phyloP scores from a whole-genome alignment of 1,284 basidiomycete genomes.

The Apiotrichum porosum region DNA sequence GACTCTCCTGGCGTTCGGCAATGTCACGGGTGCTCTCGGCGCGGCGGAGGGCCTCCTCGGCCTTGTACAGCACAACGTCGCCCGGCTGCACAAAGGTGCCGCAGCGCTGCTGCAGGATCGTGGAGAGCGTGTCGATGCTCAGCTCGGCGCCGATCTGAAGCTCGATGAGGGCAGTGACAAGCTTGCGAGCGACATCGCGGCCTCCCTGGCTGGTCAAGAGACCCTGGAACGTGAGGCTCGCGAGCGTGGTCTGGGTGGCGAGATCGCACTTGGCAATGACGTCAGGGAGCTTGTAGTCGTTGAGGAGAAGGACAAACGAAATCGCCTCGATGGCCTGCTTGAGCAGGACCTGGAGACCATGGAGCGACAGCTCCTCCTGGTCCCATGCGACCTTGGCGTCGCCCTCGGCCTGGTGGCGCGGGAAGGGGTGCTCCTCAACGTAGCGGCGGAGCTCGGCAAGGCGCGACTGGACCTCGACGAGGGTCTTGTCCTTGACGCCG shows the following conservation, averaged over 20 bases:
- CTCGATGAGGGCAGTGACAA: constrained; percentile 94
- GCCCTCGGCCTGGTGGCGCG: constrained; percentile 37
- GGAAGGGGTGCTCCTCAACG: constrained; percentile 51
- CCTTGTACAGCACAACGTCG: constrained; percentile 97
- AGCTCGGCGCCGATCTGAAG: constrained; percentile 95
- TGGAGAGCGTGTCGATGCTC: constrained; percentile 91
- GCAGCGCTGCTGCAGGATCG: constrained; percentile 87
- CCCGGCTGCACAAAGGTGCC: constrained; percentile 97
- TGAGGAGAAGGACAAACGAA: constrained; percentile 84
- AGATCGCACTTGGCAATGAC: constrained; percentile 54
- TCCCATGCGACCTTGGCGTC: constrained; percentile 45
- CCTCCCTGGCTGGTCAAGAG: constrained; percentile 78
- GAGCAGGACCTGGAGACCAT: constrained; percentile 56
- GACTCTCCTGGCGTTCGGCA: constrained; percentile 65
- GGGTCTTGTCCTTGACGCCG: constrained; percentile 56
- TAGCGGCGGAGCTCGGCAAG: constrained; percentile 70
- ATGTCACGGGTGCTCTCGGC: constrained; percentile 75
- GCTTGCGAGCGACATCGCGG: constrained; percentile 72
- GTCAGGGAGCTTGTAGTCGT: constrained; percentile 85
- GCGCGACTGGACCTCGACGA: constrained; percentile 71
- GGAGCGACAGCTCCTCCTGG: constrained; percentile 40
- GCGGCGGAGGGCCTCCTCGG: constrained; percentile 86
- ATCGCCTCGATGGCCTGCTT: constrained; percentile 83
- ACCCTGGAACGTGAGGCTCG: constrained; percentile 71
- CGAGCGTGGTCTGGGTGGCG: constrained; percentile 63